A percentile compares a stretch with the other conserved stretches of the same genome.
These are phyloP conservation scores for Trypanosoma mega DNA, from an alignment of 208 protist genomes.

Conservation along the genomic window DNA sequence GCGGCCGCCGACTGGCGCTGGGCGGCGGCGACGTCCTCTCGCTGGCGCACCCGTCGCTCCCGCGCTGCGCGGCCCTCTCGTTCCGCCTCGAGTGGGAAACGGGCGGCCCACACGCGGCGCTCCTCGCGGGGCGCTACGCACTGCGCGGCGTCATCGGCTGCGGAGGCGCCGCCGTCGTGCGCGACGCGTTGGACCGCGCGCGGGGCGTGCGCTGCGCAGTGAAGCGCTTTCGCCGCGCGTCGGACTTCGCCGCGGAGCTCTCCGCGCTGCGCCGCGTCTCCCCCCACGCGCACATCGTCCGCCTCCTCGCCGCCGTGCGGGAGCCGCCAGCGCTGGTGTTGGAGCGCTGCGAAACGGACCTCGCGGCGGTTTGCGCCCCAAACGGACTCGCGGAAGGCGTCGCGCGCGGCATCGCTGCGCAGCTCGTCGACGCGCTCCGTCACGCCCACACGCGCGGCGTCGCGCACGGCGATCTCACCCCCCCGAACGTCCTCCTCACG, in stretches of 20 bases:
- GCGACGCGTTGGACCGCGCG: slow-evolving; percentile 35
- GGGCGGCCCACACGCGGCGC: background rate
- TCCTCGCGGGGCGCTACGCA: slow-evolving; percentile 30
- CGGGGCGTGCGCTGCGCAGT: slow-evolving; percentile 46
- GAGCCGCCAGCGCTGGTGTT: slow-evolving; percentile 58
- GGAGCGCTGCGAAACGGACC: too few relatives aligned
- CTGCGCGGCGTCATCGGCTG: too few relatives aligned
- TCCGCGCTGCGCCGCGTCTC: slow-evolving; percentile 58
- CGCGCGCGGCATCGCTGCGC: slow-evolving; percentile 51
- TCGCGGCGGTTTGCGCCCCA: slow-evolving; percentile 35
- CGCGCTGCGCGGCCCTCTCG: slow-evolving; percentile 23
- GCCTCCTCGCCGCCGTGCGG: slow-evolving; percentile 62
- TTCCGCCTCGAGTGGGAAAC: slow-evolving; percentile 35
- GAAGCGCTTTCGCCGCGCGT: too few relatives aligned
- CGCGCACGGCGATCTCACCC: slow-evolving; percentile 80
- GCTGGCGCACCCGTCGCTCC: slow-evolving; percentile 51
- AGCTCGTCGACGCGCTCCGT: slow-evolving; percentile 61
- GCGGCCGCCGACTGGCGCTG: slow-evolving; percentile 33
- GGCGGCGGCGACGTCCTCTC: slow-evolving; percentile 46
- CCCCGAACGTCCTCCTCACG: slow-evolving; percentile 66
- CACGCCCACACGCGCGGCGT: slow-evolving; percentile 68
- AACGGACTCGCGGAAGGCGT: slow-evolving; percentile 68
- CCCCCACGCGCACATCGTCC: slow-evolving; percentile 67
- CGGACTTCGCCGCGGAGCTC: slow-evolving; percentile 61
- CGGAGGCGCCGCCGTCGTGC: slow-evolving; percentile 64